A percentile compares a stretch with the other conserved stretches of the same genome.
Conservation (phyloP, 345 rosid species). For the Lagerstroemia speciosa region DNA sequence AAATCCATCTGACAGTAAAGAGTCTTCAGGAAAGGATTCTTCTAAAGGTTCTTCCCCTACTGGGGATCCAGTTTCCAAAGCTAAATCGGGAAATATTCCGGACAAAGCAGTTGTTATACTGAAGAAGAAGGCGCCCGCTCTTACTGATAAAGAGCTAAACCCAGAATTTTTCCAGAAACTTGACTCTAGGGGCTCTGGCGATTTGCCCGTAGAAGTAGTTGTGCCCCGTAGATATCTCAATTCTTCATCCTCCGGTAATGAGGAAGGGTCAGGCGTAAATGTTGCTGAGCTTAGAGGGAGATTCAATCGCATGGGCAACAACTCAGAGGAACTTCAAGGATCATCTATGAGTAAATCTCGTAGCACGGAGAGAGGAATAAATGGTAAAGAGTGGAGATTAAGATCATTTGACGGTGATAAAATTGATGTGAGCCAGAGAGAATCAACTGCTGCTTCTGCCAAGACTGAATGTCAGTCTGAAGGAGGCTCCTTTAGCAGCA, state of each 20-base stretch:
- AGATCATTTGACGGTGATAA: slow-evolving; percentile 51
- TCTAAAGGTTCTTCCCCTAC: slow-evolving; percentile 36
- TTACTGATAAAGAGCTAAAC: slow-evolving; percentile 78
- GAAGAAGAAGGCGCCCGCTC: slow-evolving; percentile 80
- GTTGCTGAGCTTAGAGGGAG: slow-evolving; percentile 39
- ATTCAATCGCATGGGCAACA: slow-evolving; percentile 33
- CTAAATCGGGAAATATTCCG: slow-evolving; percentile 54
- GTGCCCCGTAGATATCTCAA: slow-evolving; percentile 65
- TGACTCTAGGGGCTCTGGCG: slow-evolving; percentile 62
- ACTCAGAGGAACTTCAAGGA: slow-evolving; percentile 30
- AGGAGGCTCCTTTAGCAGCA: slow-evolving; percentile 66
- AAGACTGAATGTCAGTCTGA: slow-evolving; percentile 67
- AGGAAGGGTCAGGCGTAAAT: slow-evolving; percentile 44
- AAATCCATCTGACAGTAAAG: slow-evolving; percentile 32
- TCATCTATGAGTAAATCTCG: slow-evolving; percentile 26
- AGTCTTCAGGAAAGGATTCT: slow-evolving; percentile 39
- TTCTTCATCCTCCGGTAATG: slow-evolving; percentile 48
- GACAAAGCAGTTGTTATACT: slow-evolving; percentile 75
- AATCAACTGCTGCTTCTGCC: slow-evolving; percentile 41
- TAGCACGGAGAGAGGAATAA: slow-evolving; percentile 30
- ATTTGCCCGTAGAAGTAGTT: slow-evolving; percentile 86
- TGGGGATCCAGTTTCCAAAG: slow-evolving; percentile 44
- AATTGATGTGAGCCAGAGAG: slow-evolving; percentile 42
- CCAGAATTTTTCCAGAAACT: slow-evolving; percentile 97
- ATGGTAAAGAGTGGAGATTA: slow-evolving; percentile 41